Conservation (phyloP, 805 yeast genomes). For the Starmerella powellii region DNA sequence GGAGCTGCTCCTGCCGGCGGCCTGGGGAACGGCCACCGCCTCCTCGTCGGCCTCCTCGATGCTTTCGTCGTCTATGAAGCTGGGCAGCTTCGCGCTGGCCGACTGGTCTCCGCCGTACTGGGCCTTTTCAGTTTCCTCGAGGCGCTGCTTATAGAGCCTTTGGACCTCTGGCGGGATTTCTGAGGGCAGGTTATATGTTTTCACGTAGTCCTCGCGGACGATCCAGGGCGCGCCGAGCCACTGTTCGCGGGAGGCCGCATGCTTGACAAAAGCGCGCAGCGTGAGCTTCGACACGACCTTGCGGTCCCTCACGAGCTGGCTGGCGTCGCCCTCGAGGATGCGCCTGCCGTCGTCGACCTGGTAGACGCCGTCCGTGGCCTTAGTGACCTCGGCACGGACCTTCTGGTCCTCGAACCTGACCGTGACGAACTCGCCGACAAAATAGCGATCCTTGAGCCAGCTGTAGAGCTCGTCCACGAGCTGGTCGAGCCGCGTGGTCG, state of each 20-base stretch:
- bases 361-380: conserved; percentile 10
- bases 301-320: conserved; percentile 63
- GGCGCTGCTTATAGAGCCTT: conserved; percentile 7
- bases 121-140: conserved; percentile 3
- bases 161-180: conserved; percentile 16
- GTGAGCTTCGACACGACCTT: conserved; percentile 80
- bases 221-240: conserved; percentile 95
- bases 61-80: background rate
- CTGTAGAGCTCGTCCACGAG: conserved; percentile 78
- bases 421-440: conserved; percentile 78
- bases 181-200: conserved; percentile 43
- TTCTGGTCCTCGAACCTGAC: conserved; percentile 39
- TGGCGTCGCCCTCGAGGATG: conserved; percentile 24
- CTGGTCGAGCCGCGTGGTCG: conserved; percentile 68
- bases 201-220: conserved; percentile 65
- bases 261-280: conserved; percentile 76
- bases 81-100: too few relatives aligned
- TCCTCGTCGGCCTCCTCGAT: background rate
- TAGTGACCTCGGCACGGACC: conserved; percentile 37
- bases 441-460: conserved; percentile 67
- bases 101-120: too few relatives aligned
- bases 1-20: too few relatives aligned
- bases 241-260: conserved; percentile 61
- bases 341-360: conserved; percentile 11
- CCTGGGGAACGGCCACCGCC: too few relatives aligned